Base-by-base conservation (phyloP, 148 eudicot species). In the Simmondsia chinensis region DNA sequence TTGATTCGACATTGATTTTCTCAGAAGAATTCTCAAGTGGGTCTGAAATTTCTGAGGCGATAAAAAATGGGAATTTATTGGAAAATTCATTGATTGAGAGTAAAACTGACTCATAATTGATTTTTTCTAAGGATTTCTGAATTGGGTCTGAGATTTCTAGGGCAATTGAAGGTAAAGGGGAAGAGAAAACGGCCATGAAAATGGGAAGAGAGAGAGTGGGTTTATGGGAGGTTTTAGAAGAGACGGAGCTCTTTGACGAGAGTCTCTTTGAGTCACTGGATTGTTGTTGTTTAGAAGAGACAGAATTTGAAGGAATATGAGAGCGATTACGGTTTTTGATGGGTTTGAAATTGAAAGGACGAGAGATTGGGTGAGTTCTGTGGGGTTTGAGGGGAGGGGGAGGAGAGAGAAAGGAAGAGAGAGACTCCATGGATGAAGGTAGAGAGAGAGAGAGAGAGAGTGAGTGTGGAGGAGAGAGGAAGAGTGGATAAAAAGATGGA, bases 31-130 rank as follows among this genome's bases (percentile, higher is more conserved):
- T 64, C 7, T 45, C 67, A 28, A 63, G 10, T 36, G 79, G 48
- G 23, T 58, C 45, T 31, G 64, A 7, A 14, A 72, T 21, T 23
- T 80, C 87, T 13, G 74, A 33, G 54, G 78, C 71, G 23, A 86
- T 86, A 61, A 85, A 89, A 38, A 71, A 91, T 0, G 95, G 99
- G 63, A 85, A 51, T 37, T 62, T 57, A 44, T 67, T 82, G 64
- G 65, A 59, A 56, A 91, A 85, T 5, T 82, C 67, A 56, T 91
- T 83, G 14, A 85, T 75, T 10, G 94, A 57, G 18, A 74, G 56
- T 17, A 91, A 5, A 20, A 79, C 48, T 9, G 73, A 54, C 51
- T 91, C 99, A 20, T 84, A 46, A 54, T 79, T 79, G 43, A 91
- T 91, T 59, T 41, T 85, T 28, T 50, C 57, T 8, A 89, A 52